Evolutionary conservation across 371 early-diverging fungal species (phyloP), one percentile per base, ranked within the genome.

Genomic region (Haplosporangium sp.): DNA sequence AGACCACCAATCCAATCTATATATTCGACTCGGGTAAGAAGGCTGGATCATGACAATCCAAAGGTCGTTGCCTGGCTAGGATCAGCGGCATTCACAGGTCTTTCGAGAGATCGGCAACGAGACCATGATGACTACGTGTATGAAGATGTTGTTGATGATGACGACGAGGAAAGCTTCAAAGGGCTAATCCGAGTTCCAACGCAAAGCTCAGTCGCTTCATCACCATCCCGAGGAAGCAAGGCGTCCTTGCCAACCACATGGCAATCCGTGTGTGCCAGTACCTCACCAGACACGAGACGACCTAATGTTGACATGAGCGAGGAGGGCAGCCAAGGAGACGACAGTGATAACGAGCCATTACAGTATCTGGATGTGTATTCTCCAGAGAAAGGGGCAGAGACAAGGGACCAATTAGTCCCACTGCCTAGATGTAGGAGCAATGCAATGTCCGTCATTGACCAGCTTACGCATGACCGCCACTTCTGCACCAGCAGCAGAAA

Each of bases 141-240:
- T 23, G 60, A 45, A 11, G 48, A 48, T 5, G 12, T 37, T 10
- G 40, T 18, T 13, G 37, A 45, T 0, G 45, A 53, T 0, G 55
- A 68, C 10, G 53, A 46, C 37, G 46, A 48, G 8, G 4, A 13
- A n/a, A 55, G 50, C n/a, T 48, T 23, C 6, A 20, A 61, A 16
- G 68, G 62, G 9, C 43, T 68, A 11, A 55, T 61, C 16, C 68
- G 68, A 4, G 55, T 68, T 11, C 55, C 62, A 37, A 68, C 68
- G 10, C 55, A 41, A 36, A 61, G 50, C 38, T 68, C 67, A 5
- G 14, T 29, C 10, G 18, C 36, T 2, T 67, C 67, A 1, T 53
- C 46, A 1, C 20, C 52, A 3, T 58, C 60, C 40, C 6, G 13
- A 12, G 14, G 21, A 40, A 50, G 20, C 6, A 12, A 20, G 21